phyloP scores from a whole-genome alignment of 129 eudicot species.

The Chrysanthemum makinoi region DNA sequence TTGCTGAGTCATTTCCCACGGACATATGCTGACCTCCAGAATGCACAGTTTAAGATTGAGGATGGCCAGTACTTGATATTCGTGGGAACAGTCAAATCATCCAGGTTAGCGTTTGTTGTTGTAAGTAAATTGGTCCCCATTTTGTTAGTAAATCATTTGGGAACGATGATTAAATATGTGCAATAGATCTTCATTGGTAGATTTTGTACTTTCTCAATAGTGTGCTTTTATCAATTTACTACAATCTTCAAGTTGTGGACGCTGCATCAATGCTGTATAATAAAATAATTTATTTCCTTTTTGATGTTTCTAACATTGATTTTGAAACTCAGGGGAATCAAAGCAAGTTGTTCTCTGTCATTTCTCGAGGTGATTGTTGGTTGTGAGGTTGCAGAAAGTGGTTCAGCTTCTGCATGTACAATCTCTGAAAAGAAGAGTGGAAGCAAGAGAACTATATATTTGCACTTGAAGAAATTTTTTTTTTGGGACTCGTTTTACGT shows the following conservation, averaged over 20 bases:
- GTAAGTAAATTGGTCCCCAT: not conserved
- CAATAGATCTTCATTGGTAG: slow-evolving; percentile 3
- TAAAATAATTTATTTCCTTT: not conserved
- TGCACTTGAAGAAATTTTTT: slow-evolving; percentile 89
- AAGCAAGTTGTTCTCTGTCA: slow-evolving; percentile 63
- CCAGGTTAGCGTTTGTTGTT: slow-evolving; percentile 46
- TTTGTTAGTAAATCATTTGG: slow-evolving; percentile 12
- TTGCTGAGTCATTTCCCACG: slow-evolving; percentile 92
- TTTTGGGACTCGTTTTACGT: slow-evolving; percentile 83
- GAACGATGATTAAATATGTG: not conserved
- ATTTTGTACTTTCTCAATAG: not conserved
- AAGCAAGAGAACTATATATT: slow-evolving; percentile 54
- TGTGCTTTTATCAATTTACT: slow-evolving; percentile 10
- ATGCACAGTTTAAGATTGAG: slow-evolving; percentile 68
- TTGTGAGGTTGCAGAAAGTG: slow-evolving; percentile 61
- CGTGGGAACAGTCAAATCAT: slow-evolving; percentile 81
- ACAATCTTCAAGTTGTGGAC: slow-evolving; percentile 21
- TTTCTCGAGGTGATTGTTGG: slow-evolving; percentile 86
- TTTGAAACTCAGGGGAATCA: slow-evolving; percentile 66
- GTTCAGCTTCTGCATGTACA: slow-evolving; percentile 42
- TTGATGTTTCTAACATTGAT: slow-evolving; percentile 18
- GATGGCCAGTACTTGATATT: slow-evolving; percentile 89
- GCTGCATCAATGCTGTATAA: slow-evolving; percentile 15
- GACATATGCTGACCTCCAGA: slow-evolving; percentile 87
- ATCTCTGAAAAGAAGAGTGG: slow-evolving; percentile 35